Conservation (phyloP, 257 asterid genomes). For the Fraxinus americana region DNA sequence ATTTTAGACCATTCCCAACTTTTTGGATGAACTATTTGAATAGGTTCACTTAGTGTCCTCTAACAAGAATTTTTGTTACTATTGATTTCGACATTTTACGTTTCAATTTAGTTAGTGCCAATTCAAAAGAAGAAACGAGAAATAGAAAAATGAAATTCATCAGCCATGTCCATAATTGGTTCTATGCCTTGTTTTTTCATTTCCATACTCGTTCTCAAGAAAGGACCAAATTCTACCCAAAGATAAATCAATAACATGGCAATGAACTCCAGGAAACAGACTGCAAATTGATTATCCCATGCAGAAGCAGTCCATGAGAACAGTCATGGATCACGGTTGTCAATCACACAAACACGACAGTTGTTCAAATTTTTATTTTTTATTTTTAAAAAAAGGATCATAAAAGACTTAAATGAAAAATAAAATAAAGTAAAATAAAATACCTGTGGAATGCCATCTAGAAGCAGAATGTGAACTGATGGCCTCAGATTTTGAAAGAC, state of each 20-base stretch:
- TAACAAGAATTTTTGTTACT: too few relatives aligned
- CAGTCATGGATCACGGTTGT: neutral
- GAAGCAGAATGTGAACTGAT: conserved; percentile 87
- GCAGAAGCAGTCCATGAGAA: neutral
- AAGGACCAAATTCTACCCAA: neutral
- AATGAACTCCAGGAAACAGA: neutral
- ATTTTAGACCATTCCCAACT: neutral
- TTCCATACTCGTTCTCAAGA: too few relatives aligned
- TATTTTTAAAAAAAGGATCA: neutral
- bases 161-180: too few relatives aligned
- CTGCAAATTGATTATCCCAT: neutral
- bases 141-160: too few relatives aligned
- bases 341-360: conserved; percentile 1
- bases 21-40: neutral
- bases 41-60: neutral
- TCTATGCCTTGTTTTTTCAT: too few relatives aligned
- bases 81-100: too few relatives aligned
- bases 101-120: too few relatives aligned
- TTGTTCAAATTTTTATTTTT: too few relatives aligned
- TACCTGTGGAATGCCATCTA: conserved; percentile 78
- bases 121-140: too few relatives aligned
- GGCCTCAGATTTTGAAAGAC: conserved; percentile 79
- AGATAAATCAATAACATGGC: neutral
- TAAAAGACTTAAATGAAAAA: neutral
- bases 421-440: neutral